phyloP scores from a whole-genome alignment of 1,284 basidiomycete species.

The Porodaedalea pini region DNA sequence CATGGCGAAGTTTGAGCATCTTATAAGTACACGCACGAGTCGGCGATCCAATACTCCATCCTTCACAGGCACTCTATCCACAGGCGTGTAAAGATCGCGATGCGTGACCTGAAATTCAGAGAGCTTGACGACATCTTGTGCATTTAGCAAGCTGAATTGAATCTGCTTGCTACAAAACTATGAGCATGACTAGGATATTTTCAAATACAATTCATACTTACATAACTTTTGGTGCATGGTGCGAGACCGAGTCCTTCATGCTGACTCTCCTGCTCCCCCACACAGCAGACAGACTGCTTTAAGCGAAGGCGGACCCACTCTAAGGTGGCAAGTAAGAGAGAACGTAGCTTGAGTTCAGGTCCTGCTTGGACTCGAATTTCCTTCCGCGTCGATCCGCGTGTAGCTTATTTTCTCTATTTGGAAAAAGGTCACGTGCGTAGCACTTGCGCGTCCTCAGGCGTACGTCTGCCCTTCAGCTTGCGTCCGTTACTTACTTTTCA shows the following conservation, averaged over 20 bases:
- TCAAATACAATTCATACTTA: constrained; percentile 38
- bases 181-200: background rate
- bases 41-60: constrained; percentile 89
- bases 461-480: too few relatives aligned
- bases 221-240: constrained; percentile 91
- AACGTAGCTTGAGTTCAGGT: too few relatives aligned
- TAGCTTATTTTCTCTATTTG: background rate
- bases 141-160: constrained; percentile 89
- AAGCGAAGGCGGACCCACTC: background rate
- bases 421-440: constrained; percentile 28
- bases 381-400: constrained; percentile 22
- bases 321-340: too few relatives aligned
- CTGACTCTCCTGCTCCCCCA: background rate
- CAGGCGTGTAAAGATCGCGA: constrained; percentile 82
- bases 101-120: constrained; percentile 94
- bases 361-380: background rate
- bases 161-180: constrained; percentile 72
- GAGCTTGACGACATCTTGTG: constrained; percentile 90
- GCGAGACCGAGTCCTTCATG: constrained; percentile 87
- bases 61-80: constrained; percentile 79
- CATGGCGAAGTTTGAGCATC: constrained; percentile 11
- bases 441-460: constrained; percentile 58
- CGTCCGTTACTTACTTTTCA: constrained; percentile 6
- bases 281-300: background rate
- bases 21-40: constrained; percentile 55